Evolutionary conservation across 306 rosid genomes (phyloP), one percentile per base, ranked within the genome.

Genomic region (Trifolium fragiferum): DNA sequence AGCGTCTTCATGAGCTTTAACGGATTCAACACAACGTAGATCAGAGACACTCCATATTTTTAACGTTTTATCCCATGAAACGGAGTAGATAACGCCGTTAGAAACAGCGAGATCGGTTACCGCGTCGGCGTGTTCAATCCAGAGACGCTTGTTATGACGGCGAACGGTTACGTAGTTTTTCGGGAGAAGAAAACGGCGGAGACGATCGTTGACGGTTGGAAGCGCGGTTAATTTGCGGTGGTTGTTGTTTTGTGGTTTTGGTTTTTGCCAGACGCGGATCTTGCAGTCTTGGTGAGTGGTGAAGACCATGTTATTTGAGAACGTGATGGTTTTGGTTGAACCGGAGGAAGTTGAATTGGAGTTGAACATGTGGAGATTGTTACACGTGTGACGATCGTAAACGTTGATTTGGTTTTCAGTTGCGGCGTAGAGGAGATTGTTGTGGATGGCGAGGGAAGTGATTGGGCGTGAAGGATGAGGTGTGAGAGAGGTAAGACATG

Each of bases 91-190:
- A 11, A 86, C 55, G 15, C 86, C 88, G 79, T 82, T 47, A 2
- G 73, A 27, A 3, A 88, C 93, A 20, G 90, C 89, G 35, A 91
- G 84, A 33, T 86, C 95, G 0, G 97, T 82, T 4, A 94, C 89
- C 64, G 98, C 95, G 86, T 94, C 98, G 0, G 89, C 89, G 70
- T 94, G 98, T 27, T 90, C 82, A 4, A 94, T 94, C 98, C 97
- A 91, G 66, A 94, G 90, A 4, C 84, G 75, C 9, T 76, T 87
- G 43, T 84, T 66, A 79, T 94, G 97, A 37, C 97, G 97, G 2
- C 98, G 97, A 43, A 94, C 32, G 13, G 66, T 62, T 37, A 86
- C 87, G 83, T 94, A 88, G 87, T 85, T 94, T 1, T 63, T 86
- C 0, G 96, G 97, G 33, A 91, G 76, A 3, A 85, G 60, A 72